Evolutionary conservation across 78 protist species (phyloP), one percentile per base, ranked within the genome.

Genomic region (Thecamonas trahens): DNA sequence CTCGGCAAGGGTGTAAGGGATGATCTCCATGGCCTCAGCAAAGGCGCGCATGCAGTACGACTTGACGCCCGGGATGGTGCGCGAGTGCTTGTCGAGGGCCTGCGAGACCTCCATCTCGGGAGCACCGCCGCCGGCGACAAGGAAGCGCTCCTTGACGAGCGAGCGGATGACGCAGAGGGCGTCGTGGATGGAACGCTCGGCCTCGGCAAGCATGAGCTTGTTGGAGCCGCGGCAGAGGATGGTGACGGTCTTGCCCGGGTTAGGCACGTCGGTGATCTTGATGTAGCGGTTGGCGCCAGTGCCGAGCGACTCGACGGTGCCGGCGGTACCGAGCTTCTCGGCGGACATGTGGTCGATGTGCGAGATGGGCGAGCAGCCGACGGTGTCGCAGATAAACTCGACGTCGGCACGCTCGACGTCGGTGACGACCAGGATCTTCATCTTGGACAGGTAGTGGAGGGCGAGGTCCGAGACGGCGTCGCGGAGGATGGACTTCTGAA

Each of bases 1-100:
- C 91, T 98, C 99, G 20, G 99, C 99, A 32, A 98, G 86, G 15
- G 99, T 96, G 81, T 82, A 76, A 7, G 99, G 99, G n/a, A 95
- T 80, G 66, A 94, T 80, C 83, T 97, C 99, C 39, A 97, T 54
- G 14, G 99, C 99, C 57, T 96, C 96, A 55, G 99, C 97, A 65
- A 45, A 97, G 42, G 92, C 96, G 13, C 91, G 68, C 29, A 93
- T 73, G 83, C 98, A 94, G 79, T 66, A 75, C 1, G 73, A 9
- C 15, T 70, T 47, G 26, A 78, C 64, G 35, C 99, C 99, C n/a
- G 31, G n/a, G 39, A 93, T 74, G 14, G 86, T 58, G 47, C 82
- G 61, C 14, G 99, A 79, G 55, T 50, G 65, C 54, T 83, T 77
- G 28, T 72, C 61, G 20, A 98, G 91, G 55, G 71, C 77, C 59